Conservation (phyloP, 2,329 filamentous ascomycete species). For the Cladosporium velox region DNA sequence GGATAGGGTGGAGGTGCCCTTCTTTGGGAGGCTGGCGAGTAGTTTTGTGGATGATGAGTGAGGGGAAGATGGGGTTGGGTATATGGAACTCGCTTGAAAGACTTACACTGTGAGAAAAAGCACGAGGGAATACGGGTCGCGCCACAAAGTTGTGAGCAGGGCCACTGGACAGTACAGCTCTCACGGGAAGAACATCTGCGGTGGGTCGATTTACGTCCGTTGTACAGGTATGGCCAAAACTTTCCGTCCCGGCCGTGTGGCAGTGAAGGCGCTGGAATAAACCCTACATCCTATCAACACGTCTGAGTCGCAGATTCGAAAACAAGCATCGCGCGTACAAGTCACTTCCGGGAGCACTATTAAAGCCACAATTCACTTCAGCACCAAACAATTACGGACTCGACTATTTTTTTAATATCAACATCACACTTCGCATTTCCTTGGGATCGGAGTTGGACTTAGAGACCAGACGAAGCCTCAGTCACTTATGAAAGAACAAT, state of each 20-base stretch:
- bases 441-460: background rate
- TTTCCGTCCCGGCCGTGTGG: background rate
- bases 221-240: background rate
- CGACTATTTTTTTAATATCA: background rate
- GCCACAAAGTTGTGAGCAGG: background rate
- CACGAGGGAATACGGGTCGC: background rate
- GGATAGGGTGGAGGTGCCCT: conserved; percentile 76
- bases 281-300: background rate
- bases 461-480: background rate
- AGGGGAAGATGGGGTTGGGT: background rate
- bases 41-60: conserved; percentile 88
- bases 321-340: background rate
- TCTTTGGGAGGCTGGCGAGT: conserved; percentile 82
- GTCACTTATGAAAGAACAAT: background rate
- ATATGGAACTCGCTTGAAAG: background rate
- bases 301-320: background rate
- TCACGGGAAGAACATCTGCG: background rate
- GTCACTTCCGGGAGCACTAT: background rate
- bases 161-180: background rate
- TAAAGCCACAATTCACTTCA: background rate
- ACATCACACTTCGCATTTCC: background rate
- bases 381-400: background rate
- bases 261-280: background rate
- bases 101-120: background rate
- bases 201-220: background rate